Conservation (phyloP, 73 alveolate species). For the Loxodes magnus region DNA sequence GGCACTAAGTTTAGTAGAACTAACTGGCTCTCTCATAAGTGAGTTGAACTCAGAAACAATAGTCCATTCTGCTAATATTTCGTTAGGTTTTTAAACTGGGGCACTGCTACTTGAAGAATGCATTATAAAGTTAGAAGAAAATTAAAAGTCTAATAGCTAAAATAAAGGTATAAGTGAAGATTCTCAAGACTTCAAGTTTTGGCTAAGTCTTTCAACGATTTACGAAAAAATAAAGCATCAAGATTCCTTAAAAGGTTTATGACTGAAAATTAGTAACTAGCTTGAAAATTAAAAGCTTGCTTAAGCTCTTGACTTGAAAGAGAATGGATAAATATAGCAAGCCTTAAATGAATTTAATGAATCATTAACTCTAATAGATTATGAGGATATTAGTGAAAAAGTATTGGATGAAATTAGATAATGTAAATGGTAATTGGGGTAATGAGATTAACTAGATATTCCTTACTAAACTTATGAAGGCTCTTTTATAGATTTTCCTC, state of each 20-base stretch:
- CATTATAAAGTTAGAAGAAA: slow-evolving; percentile 32
- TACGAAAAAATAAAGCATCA: slow-evolving; percentile 26
- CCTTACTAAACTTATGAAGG: too few relatives aligned
- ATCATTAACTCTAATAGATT: too few relatives aligned
- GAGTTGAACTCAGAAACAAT: slow-evolving; percentile 43
- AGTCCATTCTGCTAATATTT: slow-evolving; percentile 53
- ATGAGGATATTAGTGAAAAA: too few relatives aligned
- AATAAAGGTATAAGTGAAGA: background rate
- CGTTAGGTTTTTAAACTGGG: slow-evolving; percentile 70
- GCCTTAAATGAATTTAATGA: too few relatives aligned
- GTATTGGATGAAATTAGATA: too few relatives aligned
- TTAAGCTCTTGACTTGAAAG: slow-evolving; percentile 18
- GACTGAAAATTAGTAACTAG: slow-evolving; percentile 21
- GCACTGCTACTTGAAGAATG: slow-evolving; percentile 60
- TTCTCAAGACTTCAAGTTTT: slow-evolving; percentile 8
- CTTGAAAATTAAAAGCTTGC: too few relatives aligned
- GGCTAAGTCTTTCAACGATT: slow-evolving; percentile 23
- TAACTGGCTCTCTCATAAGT: slow-evolving; percentile 32
- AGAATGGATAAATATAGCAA: background rate
- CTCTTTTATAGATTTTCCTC: too few relatives aligned
- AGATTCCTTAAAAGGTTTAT: slow-evolving; percentile 40
- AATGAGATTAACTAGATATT: too few relatives aligned
- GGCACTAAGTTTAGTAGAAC: slow-evolving; percentile 30
- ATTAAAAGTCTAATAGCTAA: slow-evolving; percentile 21
- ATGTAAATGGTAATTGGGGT: too few relatives aligned